Evolutionary conservation across 345 rosid genomes (phyloP).

Genomic region (Carallia pectinifolia): DNA sequence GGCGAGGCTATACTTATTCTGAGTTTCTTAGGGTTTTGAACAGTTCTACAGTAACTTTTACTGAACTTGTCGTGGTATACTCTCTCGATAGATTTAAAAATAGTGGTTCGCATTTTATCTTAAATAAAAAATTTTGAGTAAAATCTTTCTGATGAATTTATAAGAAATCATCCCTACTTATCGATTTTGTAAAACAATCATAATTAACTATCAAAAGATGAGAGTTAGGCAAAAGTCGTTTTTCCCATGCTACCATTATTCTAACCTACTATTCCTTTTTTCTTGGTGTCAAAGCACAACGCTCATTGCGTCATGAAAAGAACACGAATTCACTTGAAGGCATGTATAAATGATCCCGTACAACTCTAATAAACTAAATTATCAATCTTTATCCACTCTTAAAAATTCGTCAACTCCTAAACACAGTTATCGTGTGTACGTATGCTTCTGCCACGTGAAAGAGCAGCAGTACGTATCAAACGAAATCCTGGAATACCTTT

Average conservation of each 20-base stretch:
- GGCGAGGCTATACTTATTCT: neutral
- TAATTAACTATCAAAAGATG: conserved; percentile 20
- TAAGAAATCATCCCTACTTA: too few species aligned
- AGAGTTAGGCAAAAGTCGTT: conserved; percentile 42
- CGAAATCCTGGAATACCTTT: conserved; percentile 4
- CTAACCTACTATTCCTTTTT: conserved; percentile 23
- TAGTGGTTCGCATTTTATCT: too few species aligned
- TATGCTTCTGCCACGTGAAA: neutral
- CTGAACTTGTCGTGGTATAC: too few species aligned
- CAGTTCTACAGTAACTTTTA: too few species aligned
- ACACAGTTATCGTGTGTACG: neutral
- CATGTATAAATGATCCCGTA: neutral
- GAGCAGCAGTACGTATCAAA: neutral
- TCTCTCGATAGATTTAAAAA: too few species aligned
- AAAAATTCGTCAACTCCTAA: neutral
- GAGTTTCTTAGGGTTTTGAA: too few species aligned
- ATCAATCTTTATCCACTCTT: conserved; percentile 7
- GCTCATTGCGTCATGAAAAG: conserved; percentile 1
- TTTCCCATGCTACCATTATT: conserved; percentile 21
- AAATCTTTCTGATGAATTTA: too few species aligned
- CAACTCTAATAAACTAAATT: neutral
- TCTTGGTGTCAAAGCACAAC: neutral
- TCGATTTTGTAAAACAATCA: too few species aligned
- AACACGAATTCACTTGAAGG: neutral
- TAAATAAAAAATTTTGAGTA: too few species aligned